Evolutionary conservation across 2,329 filamentous ascomycete species (phyloP), one percentile per base, ranked within the genome.

Genomic region (Alternaria sp.): DNA sequence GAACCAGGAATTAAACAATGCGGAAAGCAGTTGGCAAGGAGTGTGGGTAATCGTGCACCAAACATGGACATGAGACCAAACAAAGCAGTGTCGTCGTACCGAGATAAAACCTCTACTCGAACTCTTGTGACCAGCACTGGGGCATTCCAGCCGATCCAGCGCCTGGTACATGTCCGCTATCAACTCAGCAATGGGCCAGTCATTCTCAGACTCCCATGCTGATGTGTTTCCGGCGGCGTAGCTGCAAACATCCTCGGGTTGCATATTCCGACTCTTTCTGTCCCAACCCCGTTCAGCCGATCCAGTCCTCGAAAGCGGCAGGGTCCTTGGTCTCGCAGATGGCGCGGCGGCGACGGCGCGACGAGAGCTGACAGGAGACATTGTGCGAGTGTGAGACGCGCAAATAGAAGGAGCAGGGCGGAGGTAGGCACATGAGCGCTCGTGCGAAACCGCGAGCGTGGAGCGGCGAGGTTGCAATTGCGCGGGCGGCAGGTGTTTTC

Each of bases 401-500:
- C 76, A 72, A 77, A 73, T 74, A 70, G 72, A 73, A 70, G 67
- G 66, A 76, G 71, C 69, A 70, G 57, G 71, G 74, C 72, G 72
- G 69, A 75, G 73, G 74, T 68, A 70, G 71, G 76, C 77, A 79
- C 77, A 79, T 80, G 73, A 75, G 77, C 70, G 73, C 72, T 68
- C 65, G 66, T 69, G 70, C 65, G 66, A 64, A 66, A 73, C 71
- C 74, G 77, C 73, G 68, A 57, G 64, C 61, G 49, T 57, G 45
- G 65, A 61, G 69, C 69, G 69, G 68, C 63, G 46, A 58, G 58
- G 44, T 58, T 44, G 47, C 36, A 62, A 51, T 45, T 52, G 57
- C 56, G 57, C 57, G 23, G 54, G 54, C 59, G 47, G 45, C 25
- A 19, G 32, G 28, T 26, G 47, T 46, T 28, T 59, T 55, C 26